These are phyloP conservation scores for Nakazawaea pomicola DNA, from an alignment of 805 yeast species.

Conservation along the genomic window DNA sequence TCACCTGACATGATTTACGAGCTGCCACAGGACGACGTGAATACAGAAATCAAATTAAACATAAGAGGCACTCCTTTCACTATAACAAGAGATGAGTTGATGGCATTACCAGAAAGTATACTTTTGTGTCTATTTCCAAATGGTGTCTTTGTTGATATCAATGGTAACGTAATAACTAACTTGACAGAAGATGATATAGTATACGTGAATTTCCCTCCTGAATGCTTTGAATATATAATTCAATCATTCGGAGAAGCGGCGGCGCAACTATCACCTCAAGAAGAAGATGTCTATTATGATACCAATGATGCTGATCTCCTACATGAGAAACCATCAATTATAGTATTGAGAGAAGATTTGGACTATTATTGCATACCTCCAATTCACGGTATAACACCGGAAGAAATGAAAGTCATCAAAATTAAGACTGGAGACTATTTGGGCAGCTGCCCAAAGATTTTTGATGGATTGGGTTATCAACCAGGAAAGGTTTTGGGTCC, in stretches of 20 bases:
- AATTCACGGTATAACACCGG: conserved; percentile 44
- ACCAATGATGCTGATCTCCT: conserved; percentile 54
- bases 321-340: conserved; percentile 80
- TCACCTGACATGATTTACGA: conserved; percentile 12
- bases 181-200: conserved; percentile 78
- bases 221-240: conserved; percentile 80
- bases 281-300: conserved; percentile 20
- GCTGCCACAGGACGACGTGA: conserved; percentile 39
- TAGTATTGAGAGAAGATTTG: conserved; percentile 88
- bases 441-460: conserved; percentile 53
- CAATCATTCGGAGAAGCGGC: conserved; percentile 68
- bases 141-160: conserved; percentile 76
- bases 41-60: conserved; percentile 69
- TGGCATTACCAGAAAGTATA: conserved; percentile 88
- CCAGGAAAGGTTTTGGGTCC: conserved; percentile 60
- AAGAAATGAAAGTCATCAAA: conserved; percentile 65
- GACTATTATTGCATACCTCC: conserved; percentile 92
- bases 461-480: conserved; percentile 72
- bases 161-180: conserved; percentile 74
- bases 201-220: conserved; percentile 80
- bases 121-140: conserved; percentile 84
- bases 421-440: conserved; percentile 66
- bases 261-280: conserved; percentile 44
- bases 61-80: conserved; percentile 71
- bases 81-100: conserved; percentile 81